A percentile compares a stretch with the other conserved stretches of the same genome.
Evolutionary conservation across 768 basidiomycete species (phyloP).

Genomic region (Psilocybe sp.): DNA sequence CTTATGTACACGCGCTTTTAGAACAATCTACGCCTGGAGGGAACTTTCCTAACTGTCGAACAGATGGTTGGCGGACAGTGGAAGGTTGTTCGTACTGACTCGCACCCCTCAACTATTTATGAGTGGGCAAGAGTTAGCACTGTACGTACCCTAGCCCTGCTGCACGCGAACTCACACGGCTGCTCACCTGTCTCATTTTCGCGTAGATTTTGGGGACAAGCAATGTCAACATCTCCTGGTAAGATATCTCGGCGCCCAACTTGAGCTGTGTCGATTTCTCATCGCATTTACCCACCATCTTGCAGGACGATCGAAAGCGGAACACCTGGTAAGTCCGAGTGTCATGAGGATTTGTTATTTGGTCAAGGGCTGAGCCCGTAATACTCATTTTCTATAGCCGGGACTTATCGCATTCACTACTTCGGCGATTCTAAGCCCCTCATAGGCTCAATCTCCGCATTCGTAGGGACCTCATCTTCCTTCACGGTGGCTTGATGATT

Average conservation of each 20-base stretch:
- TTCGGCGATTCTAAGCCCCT: conserved; percentile 76
- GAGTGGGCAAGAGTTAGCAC: conserved; percentile 59
- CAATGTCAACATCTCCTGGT: conserved; percentile 68
- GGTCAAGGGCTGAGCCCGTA: conserved; percentile 7
- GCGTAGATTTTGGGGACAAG: conserved; percentile 55
- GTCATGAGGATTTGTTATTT: conserved; percentile 6
- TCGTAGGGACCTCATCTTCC: conserved; percentile 57
- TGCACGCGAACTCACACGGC: neutral
- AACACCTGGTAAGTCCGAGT: conserved; percentile 46
- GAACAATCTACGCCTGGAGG: conserved; percentile 77
- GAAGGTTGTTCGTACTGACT: conserved; percentile 64
- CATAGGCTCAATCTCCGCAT: conserved; percentile 59
- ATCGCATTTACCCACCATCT: conserved; percentile 4
- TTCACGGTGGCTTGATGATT: conserved; percentile 53
- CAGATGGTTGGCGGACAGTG: conserved; percentile 46
- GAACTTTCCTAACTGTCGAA: conserved; percentile 71
- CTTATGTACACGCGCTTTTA: conserved; percentile 22
- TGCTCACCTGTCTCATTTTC: conserved; percentile 4
- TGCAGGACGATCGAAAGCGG: conserved; percentile 36
- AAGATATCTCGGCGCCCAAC: conserved; percentile 14
- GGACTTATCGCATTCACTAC: conserved; percentile 69
- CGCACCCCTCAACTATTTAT: conserved; percentile 73
- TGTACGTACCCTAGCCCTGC: conserved; percentile 29
- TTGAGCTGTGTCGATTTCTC: neutral
- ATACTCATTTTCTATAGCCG: conserved; percentile 41